Evolutionary conservation across 306 rosid species (phyloP).

Genomic region (Styphnolobium japonicum): DNA sequence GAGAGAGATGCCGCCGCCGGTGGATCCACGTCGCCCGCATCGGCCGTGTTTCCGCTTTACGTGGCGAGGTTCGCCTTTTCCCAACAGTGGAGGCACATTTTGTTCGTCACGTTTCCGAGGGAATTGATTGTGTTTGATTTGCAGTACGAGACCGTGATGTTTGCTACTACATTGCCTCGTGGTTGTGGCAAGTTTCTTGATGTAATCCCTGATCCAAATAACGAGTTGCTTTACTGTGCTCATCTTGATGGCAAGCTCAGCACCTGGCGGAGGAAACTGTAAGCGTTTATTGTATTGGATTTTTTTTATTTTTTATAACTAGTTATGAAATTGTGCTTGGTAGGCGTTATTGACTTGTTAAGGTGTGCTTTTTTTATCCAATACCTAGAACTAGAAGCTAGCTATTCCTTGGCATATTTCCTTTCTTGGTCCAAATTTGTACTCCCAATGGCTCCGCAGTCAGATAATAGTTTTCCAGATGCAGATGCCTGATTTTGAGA

Average conservation of each 20-base stretch:
- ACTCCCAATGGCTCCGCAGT: too few species aligned
- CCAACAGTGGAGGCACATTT: constrained; percentile 72
- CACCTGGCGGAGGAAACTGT: constrained; percentile 93
- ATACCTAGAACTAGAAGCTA: too few species aligned
- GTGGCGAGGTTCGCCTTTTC: constrained; percentile 62
- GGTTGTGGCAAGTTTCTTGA: constrained; percentile 88
- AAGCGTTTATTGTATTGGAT: constrained; percentile 27
- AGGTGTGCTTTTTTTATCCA: too few species aligned
- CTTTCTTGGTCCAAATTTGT: too few species aligned
- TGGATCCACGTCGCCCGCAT: constrained; percentile 42
- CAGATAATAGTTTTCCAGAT: too few species aligned
- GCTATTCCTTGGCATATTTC: too few species aligned
- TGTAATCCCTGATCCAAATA: constrained; percentile 80
- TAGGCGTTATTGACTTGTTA: too few species aligned
- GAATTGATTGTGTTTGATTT: constrained; percentile 85
- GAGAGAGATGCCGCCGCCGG: constrained; percentile 50
- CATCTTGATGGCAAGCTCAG: constrained; percentile 93
- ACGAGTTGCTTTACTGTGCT: constrained; percentile 77
- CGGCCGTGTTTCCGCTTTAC: constrained; percentile 66
- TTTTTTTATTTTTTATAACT: too few species aligned
- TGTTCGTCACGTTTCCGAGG: constrained; percentile 85
- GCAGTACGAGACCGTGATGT: constrained; percentile 73
- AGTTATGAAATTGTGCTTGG: too few species aligned
- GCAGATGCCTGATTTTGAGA: too few species aligned
- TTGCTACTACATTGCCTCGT: constrained; percentile 66